Conservation (phyloP, 2,329 filamentous ascomycete genomes). For the Phyllosticta citribraziliensis region DNA sequence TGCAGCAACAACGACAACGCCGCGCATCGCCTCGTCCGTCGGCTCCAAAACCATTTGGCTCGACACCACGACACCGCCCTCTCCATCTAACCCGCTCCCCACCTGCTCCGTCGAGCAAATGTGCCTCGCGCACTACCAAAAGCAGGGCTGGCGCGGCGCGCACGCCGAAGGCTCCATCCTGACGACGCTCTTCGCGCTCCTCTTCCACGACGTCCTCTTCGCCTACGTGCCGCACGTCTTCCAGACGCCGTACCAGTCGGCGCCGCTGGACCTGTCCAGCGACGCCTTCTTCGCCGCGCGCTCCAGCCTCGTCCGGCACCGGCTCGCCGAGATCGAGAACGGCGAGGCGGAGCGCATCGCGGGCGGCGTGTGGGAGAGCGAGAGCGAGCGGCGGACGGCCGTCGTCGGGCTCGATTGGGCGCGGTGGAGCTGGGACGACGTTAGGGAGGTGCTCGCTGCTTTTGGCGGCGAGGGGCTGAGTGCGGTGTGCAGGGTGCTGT, state of each 20-base stretch:
- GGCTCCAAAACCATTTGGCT: conserved; percentile 75
- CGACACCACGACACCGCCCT: conserved; percentile 35
- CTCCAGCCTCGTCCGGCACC: conserved; percentile 80
- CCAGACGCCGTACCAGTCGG: conserved; percentile 90
- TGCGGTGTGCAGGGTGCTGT: conserved; percentile 83
- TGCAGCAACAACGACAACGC: not conserved
- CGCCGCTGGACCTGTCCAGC: conserved; percentile 83
- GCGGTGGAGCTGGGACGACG: conserved; percentile 60
- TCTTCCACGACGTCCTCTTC: conserved; percentile 91
- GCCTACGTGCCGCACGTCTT: conserved; percentile 93
- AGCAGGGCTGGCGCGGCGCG: conserved; percentile 84
- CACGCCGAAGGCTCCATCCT: conserved; percentile 88
- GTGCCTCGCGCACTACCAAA: conserved; percentile 80
- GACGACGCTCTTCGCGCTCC: conserved; percentile 70
- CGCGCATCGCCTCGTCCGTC: conserved; percentile 14
- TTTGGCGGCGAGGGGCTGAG: conserved; percentile 75
- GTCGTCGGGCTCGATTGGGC: conserved; percentile 91
- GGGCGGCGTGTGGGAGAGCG: conserved; percentile 54
- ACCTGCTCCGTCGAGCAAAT: conserved; percentile 89
- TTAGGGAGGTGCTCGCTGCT: conserved; percentile 67
- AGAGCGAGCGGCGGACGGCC: conserved; percentile 65
- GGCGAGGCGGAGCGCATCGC: conserved; percentile 62
- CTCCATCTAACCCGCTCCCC: conserved; percentile 48
- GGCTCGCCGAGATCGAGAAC: conserved; percentile 79
- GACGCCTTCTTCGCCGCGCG: conserved; percentile 83